Base-by-base conservation (phyloP, 805 yeast species). In the Cyberlindnera misumaiensis region DNA sequence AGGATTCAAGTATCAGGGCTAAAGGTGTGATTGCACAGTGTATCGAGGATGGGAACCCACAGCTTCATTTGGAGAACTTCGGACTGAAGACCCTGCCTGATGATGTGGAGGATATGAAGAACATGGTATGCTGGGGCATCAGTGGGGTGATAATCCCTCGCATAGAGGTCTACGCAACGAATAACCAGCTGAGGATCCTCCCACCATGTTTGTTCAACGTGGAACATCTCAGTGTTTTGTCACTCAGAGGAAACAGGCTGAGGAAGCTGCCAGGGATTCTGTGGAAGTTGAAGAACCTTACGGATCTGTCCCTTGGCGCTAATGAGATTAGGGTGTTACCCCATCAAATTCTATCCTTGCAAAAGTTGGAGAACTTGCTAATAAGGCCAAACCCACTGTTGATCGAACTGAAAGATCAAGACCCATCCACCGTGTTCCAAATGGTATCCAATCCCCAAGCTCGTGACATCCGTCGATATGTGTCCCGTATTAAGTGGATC, bases 21-120 rank as follows among this genome's bases (percentile, higher is more conserved):
- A 47, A 70, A 13, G 62, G 63, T 4, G 53, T 64, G 4, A 66
- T 77, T 12, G 57, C 69, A 11, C 53, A 58, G 4, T 60, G 72
- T 3, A 73, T 78, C 43, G 82, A 75, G 44, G 65, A 70, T 31
- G 65, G 67, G 5, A 45, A 52, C 8, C 63, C 74, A 1, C 59
- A 51, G n/a, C 59, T 78, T 3, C 57, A 67, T 39, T 48, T 78
- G 20, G 81, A 76, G 37, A 57, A 66, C 12, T 51, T 75, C 55
- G 67, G 64, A 0, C 56, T 78, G 29, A 61, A 58, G 10, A 67
- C 67, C 5, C 53, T 78, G 3, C 83, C 85, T 1, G 76, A 73
- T 36, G 80, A 76, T 45, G 64, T 78, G 22, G 68, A 68, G 36
- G 85, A 78, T 51, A 59, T 78, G 45, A 67, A 73, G 47, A 67